Evolutionary conservation across 2,329 filamentous ascomycete species (phyloP), one percentile per base, ranked within the genome.

Genomic region (Orbilia oligospora): DNA sequence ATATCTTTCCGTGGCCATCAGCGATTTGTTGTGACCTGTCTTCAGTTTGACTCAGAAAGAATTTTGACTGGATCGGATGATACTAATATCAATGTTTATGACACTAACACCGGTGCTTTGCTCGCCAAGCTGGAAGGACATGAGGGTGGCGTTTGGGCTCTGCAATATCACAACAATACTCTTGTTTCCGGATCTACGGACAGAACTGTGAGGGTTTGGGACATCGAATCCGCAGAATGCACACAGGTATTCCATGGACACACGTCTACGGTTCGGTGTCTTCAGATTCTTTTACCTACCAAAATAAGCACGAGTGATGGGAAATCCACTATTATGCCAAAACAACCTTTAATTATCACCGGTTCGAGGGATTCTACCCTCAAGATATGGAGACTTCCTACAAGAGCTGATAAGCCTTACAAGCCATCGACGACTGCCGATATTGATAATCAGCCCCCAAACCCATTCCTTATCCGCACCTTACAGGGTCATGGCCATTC

Each of bases 141-240:
- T 81, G 96, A 99, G 84, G 96, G 96, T 38, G 96, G 96, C 55
- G 96, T 99, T 0, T 99, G 96, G 96, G 96, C 96, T 33, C 86
- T 99, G 67, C 94, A 98, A 84, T 99, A 98, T 83, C 91, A 97
- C 83, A 95, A 94, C 64, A 97, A 98, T 83, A 93, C 93, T 16
- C 86, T 99, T 20, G 96, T 99, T 1, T 99, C 96, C 16, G 96
- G 96, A 1, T 97, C 94, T 5, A 99, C 96, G 0, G 96, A 99
- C 85, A 89, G 96, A 56, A 97, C 96, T 10, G 96, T 99, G n/a
- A 91, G 96, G n/a, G 95, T 99, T 0, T 99, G 96, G 96, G 95
- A 99, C 83, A 97, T 99, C 80, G 93, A 97, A 83, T 92, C 92
- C 82, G 96, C 94, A 0, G 89, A 92, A 55, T 97, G 95, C 84